These are phyloP conservation scores for Clonostachys chloroleuca DNA, from an alignment of 2,329 filamentous ascomycete genomes.

Conservation along the genomic window DNA sequence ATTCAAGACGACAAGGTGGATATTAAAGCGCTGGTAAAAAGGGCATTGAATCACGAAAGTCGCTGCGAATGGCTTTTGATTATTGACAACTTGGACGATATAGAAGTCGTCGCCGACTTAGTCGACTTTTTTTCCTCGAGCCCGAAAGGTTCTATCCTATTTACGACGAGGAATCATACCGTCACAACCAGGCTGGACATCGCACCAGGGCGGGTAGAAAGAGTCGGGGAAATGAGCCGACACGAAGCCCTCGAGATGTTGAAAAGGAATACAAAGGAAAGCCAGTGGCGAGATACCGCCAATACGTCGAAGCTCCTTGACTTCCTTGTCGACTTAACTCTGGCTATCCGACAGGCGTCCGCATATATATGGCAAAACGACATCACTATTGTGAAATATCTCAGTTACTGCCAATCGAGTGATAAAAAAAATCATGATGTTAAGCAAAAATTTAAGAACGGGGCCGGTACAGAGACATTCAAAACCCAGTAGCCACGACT, in stretches of 20 bases:
- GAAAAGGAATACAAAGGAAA: conserved; percentile 4
- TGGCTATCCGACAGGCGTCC: conserved; percentile 27
- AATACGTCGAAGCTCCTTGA: conserved; percentile 8
- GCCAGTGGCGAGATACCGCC: too few relatives aligned
- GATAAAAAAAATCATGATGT: conserved; percentile 10
- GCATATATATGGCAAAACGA: conserved; percentile 22
- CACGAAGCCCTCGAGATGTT: conserved; percentile 14
- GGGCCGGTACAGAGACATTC: conserved; percentile 11
- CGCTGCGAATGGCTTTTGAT: conserved; percentile 31
- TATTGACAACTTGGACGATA: conserved; percentile 39
- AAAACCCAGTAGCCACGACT: conserved; percentile 21
- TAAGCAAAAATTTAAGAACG: conserved; percentile 23
- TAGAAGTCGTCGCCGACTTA: conserved; percentile 16
- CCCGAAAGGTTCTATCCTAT: conserved; percentile 8
- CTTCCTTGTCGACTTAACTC: conserved; percentile 19
- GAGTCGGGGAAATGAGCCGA: conserved; percentile 9
- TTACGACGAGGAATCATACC: conserved; percentile 7
- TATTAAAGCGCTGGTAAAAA: conserved; percentile 26
- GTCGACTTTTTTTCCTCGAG: conserved; percentile 16
- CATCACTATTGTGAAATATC: conserved; percentile 17
- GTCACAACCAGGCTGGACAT: too few relatives aligned
- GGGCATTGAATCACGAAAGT: conserved; percentile 16
- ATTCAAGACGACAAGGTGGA: conserved; percentile 25
- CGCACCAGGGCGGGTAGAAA: conserved; percentile 3
- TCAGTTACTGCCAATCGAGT: conserved; percentile 9